Base-by-base conservation (phyloP, 768 basidiomycete species). In the Pleurotus ostreatus region DNA sequence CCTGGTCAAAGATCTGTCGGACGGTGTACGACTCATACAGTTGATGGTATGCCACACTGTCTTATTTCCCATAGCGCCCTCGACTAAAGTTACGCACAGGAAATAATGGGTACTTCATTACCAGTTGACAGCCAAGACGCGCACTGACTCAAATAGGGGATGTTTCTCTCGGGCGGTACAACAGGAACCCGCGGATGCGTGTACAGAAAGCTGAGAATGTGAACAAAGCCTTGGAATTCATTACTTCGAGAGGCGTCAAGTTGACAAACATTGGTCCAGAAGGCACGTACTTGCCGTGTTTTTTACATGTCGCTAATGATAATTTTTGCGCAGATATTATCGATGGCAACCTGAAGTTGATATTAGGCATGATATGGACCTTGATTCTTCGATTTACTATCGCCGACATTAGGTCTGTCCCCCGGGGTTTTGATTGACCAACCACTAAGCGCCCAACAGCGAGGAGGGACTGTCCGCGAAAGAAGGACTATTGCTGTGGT, bases 331-430 rank as follows among this genome's bases (percentile, higher is more conserved):
- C 58, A 95, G 96, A 98, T 70, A 97, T 98, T 67, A 94, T 99
- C 56, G 97, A 99, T 69, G 95, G 95, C n/a, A 97, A 96, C 69
- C 71, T 95, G 60, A 99, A 98, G 72, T 88, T 99, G 55, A 98
- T 96, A 51, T 82, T 98, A n/a, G 95, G 94, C 30, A 93, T 95
- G 95, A 98, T 99, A 61, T 98, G 97, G 97, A 96, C 93, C 0
- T 81, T 98, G 38, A 94, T 99, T 65, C 80, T 98, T 30, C 88
- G 96, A 11, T 98, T 98, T 70, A 97, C 95, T 4, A 98, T 99
- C 61, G 95, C 97, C 20, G 94, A 95, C 64, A 98, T 99, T 75
- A 97, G 88, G 95, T 94, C 61, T 58, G 85, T 41, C 15, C 30
- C 73, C 46, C 12, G 16, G 18, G 16, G 18, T 49, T 38, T 16